Percentiles rank a stretch among this genome's conserved stretches.
These are phyloP conservation scores for Amylostereum areolatum DNA, from an alignment of 1,284 basidiomycete genomes.

Conservation along the genomic window DNA sequence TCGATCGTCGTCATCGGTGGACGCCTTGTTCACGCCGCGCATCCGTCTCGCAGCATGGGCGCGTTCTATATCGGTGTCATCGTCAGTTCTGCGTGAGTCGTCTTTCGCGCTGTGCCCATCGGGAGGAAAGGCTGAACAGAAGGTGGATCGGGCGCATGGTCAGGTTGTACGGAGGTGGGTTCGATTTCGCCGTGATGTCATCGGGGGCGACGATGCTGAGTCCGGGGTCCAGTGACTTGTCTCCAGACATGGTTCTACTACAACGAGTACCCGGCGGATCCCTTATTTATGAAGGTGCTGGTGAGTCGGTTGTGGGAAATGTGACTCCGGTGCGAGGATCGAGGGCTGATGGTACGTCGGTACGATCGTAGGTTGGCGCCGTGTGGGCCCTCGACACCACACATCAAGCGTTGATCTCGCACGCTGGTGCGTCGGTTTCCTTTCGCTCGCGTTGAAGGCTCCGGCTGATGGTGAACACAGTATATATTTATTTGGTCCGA, in stretches of 20 bases:
- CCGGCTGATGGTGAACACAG: conserved; percentile 22
- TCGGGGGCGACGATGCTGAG: too few relatives aligned
- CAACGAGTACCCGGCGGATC: conserved; percentile 43
- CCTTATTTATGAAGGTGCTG: conserved; percentile 43
- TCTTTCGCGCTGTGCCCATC: conserved; percentile 3
- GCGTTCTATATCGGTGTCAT: conserved; percentile 44
- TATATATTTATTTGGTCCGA: conserved; percentile 49
- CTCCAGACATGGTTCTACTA: conserved; percentile 55
- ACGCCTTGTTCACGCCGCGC: too few relatives aligned
- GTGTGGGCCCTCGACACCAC: conserved; percentile 45
- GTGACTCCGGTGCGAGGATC: too few relatives aligned
- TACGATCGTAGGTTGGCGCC: conserved; percentile 31
- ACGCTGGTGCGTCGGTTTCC: conserved; percentile 32
- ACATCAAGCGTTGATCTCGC: conserved; percentile 51
- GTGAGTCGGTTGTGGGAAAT: conserved; percentile 21
- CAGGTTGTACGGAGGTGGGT: conserved; percentile 44
- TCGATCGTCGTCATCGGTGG: not conserved
- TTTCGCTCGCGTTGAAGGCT: not conserved
- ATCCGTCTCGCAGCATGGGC: conserved; percentile 34
- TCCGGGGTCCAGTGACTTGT: conserved; percentile 36
- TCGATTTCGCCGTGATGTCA: too few relatives aligned
- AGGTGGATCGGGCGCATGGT: not conserved
- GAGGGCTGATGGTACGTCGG: not conserved
- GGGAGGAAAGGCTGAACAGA: too few relatives aligned
- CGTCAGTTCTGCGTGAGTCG: conserved; percentile 36